Evolutionary conservation across 2,329 filamentous ascomycete species (phyloP), one percentile per base, ranked within the genome.

Genomic region (Lizonia empirigonia): DNA sequence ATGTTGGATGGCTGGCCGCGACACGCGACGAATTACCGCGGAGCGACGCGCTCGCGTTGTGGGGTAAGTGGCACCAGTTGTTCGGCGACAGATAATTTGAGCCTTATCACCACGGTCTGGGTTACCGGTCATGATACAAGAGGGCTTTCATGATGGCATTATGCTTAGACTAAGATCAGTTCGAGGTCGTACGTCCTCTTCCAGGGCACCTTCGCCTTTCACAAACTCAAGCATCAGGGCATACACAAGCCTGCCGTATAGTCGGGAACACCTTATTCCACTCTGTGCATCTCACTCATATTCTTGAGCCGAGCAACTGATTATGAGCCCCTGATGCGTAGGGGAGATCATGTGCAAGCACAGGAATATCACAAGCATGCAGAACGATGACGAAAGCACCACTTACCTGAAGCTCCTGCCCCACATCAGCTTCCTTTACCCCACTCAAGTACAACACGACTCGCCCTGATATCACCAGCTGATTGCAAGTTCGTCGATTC

Each of bases 1-100:
- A 56, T 64, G 64, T 58, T 58, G 56, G 60, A 41, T 59, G 65
- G 65, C 61, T 67, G 64, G 60, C 58, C 51, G 20, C n/a, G 52
- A 55, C 55, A 60, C 54, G 56, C 49, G 49, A 52, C 49, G 16
- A 30, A 32, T 33, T 59, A 44, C 44, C 54, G 55, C 51, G 58
- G 23, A 38, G 29, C 20, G 42, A 54, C 60, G 60, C 59, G 61
- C 30, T 46, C 62, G 60, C 56, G 60, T 64, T 54, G 56, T 56
- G 58, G 56, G 58, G 54, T 46, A 47, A 34, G 33, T 7, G 35
- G 13, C 4, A 30, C 27, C 26, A 35, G 19, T 37, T 13, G 32
- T 3, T 20, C 24, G 29, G 13, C 39, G n/a, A 33, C 27, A 32
- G 38, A 19, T 32, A 41, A 24, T 29, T 24, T 19, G 7, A 10